phyloP scores from a whole-genome alignment of 371 early-diverging fungal genomes.

The Mucor racemosus region DNA sequence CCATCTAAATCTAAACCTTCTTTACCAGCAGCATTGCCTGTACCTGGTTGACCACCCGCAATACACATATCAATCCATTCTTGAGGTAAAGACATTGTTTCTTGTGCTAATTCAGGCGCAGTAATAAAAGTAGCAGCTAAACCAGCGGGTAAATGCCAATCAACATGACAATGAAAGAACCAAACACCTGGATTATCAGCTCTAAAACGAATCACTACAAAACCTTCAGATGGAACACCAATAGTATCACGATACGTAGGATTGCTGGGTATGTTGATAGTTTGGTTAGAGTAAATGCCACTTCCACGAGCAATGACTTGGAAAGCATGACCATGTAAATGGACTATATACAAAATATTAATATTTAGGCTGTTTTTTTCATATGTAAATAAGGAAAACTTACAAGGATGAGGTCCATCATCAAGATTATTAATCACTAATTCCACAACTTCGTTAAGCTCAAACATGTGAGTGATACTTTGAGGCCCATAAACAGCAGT shows the following conservation, averaged over 20 bases:
- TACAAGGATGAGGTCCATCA: constrained; percentile 45
- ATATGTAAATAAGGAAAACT: constrained; percentile 15
- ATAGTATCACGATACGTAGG: constrained; percentile 71
- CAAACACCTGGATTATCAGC: constrained; percentile 70
- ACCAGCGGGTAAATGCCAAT: constrained; percentile 45
- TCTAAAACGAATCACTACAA: constrained; percentile 68
- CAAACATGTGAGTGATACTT: constrained; percentile 50
- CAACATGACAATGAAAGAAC: constrained; percentile 52
- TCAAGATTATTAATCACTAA: constrained; percentile 68
- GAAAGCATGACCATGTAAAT: constrained; percentile 81
- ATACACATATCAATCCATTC: constrained; percentile 50
- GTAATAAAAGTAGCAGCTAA: constrained; percentile 60
- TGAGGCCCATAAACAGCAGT: constrained; percentile 68
- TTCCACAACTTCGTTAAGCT: constrained; percentile 53
- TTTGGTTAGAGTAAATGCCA: constrained; percentile 19
- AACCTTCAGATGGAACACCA: constrained; percentile 55
- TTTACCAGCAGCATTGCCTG: constrained; percentile 65
- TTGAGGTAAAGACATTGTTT: constrained; percentile 36
- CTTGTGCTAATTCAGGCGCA: constrained; percentile 55
- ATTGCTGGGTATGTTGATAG: constrained; percentile 28
- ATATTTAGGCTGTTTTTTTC: neutral
- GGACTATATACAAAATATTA: constrained; percentile 37
- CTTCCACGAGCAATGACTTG: constrained; percentile 60
- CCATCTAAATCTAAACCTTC: constrained; percentile 56
- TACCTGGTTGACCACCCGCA: constrained; percentile 45